Evolutionary conservation across 2,329 filamentous ascomycete species (phyloP).

Genomic region (Neofusicoccum sp.): DNA sequence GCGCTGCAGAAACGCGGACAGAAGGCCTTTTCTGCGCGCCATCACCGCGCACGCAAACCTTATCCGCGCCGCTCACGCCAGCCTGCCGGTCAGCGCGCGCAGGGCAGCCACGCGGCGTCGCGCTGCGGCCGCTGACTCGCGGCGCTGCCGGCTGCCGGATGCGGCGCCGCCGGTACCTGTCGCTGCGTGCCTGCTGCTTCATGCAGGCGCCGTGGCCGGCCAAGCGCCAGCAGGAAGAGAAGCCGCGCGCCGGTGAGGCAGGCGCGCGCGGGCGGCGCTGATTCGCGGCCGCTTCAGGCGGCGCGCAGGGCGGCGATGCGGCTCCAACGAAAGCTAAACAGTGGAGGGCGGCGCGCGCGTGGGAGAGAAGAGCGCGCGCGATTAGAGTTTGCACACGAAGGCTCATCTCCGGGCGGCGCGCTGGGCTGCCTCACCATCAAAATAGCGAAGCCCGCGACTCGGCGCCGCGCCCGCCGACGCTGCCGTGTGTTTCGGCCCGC

Average conservation of each 20-base stretch:
- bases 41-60: constrained; percentile 5
- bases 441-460: not conserved
- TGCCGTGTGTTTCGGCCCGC: constrained; percentile 11
- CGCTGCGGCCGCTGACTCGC: not conserved
- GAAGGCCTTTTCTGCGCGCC: constrained; percentile 3
- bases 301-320: not conserved
- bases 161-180: not conserved
- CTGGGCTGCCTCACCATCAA: constrained; percentile 10
- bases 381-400: not conserved
- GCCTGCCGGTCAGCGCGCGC: not conserved
- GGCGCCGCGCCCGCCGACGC: not conserved
- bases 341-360: not conserved
- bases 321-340: not conserved
- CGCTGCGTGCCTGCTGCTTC: not conserved
- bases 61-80: constrained; percentile 11
- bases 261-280: not conserved
- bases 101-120: not conserved
- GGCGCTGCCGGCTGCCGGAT: not conserved
- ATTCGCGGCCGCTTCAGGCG: not conserved
- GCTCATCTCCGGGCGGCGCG: constrained; percentile 7
- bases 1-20: constrained; percentile 1
- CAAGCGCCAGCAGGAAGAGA: constrained; percentile 2
- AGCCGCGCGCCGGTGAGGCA: constrained; percentile 1
- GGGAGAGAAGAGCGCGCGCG: not conserved
- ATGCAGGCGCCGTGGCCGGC: not conserved